Conservation (phyloP, 352 stramenopile species). For the Phytophthora cajani region DNA sequence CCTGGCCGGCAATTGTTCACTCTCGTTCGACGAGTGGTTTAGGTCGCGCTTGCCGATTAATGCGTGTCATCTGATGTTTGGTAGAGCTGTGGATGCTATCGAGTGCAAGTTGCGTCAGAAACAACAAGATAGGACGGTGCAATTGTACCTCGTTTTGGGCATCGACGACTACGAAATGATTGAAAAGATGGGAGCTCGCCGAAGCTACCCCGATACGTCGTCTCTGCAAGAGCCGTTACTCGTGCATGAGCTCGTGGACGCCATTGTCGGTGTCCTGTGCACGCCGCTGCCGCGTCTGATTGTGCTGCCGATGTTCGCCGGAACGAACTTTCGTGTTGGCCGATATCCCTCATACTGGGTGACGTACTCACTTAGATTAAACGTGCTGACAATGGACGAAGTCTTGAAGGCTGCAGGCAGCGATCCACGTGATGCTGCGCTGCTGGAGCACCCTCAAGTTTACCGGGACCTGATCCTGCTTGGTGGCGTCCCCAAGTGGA, state of each 20-base stretch:
- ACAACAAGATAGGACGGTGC: not conserved
- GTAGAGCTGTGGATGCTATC: not conserved
- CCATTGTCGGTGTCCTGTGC: not conserved
- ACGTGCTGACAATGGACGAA: not conserved
- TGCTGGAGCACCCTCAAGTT: not conserved
- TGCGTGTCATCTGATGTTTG: not conserved
- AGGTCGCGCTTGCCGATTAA: not conserved
- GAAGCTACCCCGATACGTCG: not conserved
- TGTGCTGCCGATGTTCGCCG: not conserved
- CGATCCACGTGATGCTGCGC: not conserved
- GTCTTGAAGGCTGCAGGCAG: not conserved
- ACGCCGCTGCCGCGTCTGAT: not conserved
- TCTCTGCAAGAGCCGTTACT: not conserved
- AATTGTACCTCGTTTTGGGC: not conserved
- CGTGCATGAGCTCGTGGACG: not conserved
- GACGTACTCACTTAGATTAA: not conserved
- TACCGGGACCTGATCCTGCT: not conserved
- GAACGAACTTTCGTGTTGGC: not conserved
- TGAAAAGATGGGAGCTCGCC: not conserved
- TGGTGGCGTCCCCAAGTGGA: not conserved
- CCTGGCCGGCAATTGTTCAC: constrained; percentile 27
- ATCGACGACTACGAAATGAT: not conserved
- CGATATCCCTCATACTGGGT: not conserved
- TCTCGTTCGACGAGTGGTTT: constrained; percentile 13
- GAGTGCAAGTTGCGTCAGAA: constrained; percentile 13